Percentiles rank a stretch among this genome's conserved stretches.
phyloP scores from a whole-genome alignment of 2,329 filamentous ascomycete genomes.

The Pseudopyricularia javanii region DNA sequence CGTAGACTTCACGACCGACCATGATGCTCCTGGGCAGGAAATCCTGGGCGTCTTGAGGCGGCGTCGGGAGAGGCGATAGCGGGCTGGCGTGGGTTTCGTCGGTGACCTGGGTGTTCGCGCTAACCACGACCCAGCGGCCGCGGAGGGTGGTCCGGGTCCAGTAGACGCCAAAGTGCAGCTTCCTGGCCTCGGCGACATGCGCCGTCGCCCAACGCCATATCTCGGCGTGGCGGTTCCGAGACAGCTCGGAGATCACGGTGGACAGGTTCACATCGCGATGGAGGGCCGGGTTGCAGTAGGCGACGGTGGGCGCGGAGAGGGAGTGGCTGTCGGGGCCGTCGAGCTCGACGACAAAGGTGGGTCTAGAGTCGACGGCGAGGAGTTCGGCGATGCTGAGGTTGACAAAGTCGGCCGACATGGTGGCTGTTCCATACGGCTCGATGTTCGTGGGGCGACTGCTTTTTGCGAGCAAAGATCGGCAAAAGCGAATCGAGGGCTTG shows the following conservation, averaged over 20 bases:
- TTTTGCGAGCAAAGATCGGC: background rate
- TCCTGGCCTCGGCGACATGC: background rate
- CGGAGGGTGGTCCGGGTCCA: constrained; percentile 9
- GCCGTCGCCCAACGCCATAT: constrained; percentile 13
- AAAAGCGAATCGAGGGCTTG: background rate
- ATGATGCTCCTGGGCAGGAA: background rate
- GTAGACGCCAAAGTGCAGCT: constrained; percentile 3
- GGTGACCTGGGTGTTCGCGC: constrained; percentile 5
- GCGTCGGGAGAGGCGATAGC: background rate
- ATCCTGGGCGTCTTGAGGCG: background rate
- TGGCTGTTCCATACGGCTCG: background rate
- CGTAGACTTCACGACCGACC: background rate
- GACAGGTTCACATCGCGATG: constrained; percentile 7
- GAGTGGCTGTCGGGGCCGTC: background rate
- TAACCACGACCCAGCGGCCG: constrained; percentile 6
- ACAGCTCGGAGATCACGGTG: constrained; percentile 5
- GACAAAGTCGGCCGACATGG: background rate
- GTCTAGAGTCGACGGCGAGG: constrained; percentile 24
- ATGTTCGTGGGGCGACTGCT: background rate
- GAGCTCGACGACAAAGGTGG: constrained; percentile 18
- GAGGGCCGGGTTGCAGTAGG: constrained; percentile 17
- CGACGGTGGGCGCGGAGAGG: constrained; percentile 4
- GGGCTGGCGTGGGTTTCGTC: background rate
- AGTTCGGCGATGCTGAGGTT: constrained; percentile 21
- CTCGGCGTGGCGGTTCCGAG: constrained; percentile 5